Percentiles rank a stretch among this genome's conserved stretches.
Evolutionary conservation across 208 protist genomes (phyloP).

Genomic region (Crithidia fasciculata): DNA sequence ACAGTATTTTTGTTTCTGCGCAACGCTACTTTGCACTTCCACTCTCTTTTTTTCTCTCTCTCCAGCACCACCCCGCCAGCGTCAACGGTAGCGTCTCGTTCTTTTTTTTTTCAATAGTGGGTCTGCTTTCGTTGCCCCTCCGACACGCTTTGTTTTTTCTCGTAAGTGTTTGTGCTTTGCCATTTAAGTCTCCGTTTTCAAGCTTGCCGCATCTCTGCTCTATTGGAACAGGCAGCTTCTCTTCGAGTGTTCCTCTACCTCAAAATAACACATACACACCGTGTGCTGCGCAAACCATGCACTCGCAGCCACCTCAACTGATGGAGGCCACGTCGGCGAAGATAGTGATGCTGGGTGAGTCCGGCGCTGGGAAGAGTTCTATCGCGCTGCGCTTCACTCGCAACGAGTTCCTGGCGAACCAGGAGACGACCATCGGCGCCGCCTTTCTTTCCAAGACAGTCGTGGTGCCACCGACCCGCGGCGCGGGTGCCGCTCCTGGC

Average conservation of each 20-base stretch:
- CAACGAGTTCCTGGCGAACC: conserved; percentile 84
- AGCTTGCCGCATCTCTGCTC: too few relatives aligned
- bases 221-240: too few relatives aligned
- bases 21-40: neutral
- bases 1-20: too few relatives aligned
- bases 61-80: too few relatives aligned
- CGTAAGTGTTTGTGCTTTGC: too few relatives aligned
- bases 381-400: conserved; percentile 87
- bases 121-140: too few relatives aligned
- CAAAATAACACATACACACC: neutral
- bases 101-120: too few relatives aligned
- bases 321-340: conserved; percentile 73
- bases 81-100: too few relatives aligned
- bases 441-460: conserved; percentile 87
- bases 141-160: too few relatives aligned
- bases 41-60: conserved; percentile 1
- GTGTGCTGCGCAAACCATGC: conserved; percentile 9
- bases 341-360: conserved; percentile 91
- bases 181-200: too few relatives aligned
- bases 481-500: conserved; percentile 9
- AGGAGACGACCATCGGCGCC: conserved; percentile 89
- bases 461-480: conserved; percentile 49
- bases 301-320: conserved; percentile 22
- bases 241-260: too few relatives aligned
- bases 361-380: conserved; percentile 89